Conservation (phyloP, 2,329 filamentous ascomycete species). For the Scedosporium dehoogii region DNA sequence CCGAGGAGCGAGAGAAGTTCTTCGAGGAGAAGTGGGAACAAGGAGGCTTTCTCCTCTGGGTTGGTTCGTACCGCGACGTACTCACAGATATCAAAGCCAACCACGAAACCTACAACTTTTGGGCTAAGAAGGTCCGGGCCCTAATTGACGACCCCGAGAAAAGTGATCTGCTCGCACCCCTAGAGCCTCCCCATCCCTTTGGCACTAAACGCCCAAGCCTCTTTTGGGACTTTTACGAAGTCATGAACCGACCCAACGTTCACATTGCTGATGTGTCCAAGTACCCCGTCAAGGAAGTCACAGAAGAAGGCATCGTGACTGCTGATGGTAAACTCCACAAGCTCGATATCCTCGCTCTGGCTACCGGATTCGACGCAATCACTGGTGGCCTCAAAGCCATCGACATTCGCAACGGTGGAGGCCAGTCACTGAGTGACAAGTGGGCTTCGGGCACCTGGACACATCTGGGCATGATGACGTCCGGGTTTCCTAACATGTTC, state of each 20-base stretch:
- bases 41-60: no score
- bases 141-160: no score
- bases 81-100: no score
- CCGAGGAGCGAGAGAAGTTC: no score
- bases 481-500: constrained; percentile 37
- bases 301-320: constrained; percentile 1
- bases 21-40: no score
- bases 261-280: constrained; percentile 26
- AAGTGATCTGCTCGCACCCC: no score
- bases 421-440: constrained; percentile 21
- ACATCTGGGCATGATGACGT: constrained; percentile 28
- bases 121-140: no score
- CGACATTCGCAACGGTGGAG: constrained; percentile 23
- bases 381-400: constrained; percentile 30
- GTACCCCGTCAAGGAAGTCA: constrained; percentile 3
- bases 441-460: constrained; percentile 25
- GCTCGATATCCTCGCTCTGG: constrained; percentile 18
- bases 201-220: constrained; percentile 28
- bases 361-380: constrained; percentile 32
- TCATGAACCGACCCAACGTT: constrained; percentile 20
- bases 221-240: constrained; percentile 29
- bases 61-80: no score
- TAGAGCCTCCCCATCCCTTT: no score
- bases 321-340: constrained; percentile 8
- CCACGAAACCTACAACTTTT: no score